Evolutionary conservation across 1,139 yeast genomes (phyloP).

Genomic region (Yamadazyma siamensis): DNA sequence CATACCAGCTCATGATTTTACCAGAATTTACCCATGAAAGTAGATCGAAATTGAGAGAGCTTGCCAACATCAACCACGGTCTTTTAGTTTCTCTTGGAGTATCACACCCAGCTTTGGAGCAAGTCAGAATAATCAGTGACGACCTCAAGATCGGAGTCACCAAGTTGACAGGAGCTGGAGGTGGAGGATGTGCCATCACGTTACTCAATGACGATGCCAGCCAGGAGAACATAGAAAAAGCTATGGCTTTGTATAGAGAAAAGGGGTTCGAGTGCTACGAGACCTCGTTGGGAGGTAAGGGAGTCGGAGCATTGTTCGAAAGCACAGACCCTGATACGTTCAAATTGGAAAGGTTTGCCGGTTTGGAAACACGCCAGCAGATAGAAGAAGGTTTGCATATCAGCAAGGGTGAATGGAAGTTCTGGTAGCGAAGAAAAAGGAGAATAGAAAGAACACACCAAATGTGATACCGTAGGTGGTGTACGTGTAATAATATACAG

Average conservation of each 20-base stretch:
- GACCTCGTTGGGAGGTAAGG: conserved; percentile 85
- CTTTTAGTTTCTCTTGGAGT: conserved; percentile 84
- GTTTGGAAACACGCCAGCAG: conserved; percentile 36
- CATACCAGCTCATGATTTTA: conserved; percentile 56
- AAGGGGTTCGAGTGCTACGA: conserved; percentile 76
- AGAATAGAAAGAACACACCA: not conserved
- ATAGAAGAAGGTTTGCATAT: conserved; percentile 49
- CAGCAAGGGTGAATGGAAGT: conserved; percentile 49
- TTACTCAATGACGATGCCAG: conserved; percentile 53
- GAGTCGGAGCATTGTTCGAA: conserved; percentile 57
- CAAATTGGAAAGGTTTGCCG: conserved; percentile 34
- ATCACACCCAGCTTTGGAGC: conserved; percentile 84
- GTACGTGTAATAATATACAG: too few species aligned
- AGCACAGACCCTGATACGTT: conserved; percentile 16
- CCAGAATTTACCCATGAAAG: conserved; percentile 48
- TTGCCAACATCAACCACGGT: conserved; percentile 87
- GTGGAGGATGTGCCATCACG: conserved; percentile 98
- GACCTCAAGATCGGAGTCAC: conserved; percentile 72
- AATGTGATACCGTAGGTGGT: not conserved
- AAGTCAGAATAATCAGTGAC: conserved; percentile 62
- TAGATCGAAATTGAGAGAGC: conserved; percentile 49
- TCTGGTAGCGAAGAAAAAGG: conserved; percentile 43
- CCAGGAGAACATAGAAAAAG: conserved; percentile 26
- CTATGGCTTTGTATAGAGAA: conserved; percentile 33
- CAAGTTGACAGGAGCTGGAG: conserved; percentile 97